Conservation (phyloP, 2,329 filamentous ascomycete species). For the Ophiosphaerella narmari region DNA sequence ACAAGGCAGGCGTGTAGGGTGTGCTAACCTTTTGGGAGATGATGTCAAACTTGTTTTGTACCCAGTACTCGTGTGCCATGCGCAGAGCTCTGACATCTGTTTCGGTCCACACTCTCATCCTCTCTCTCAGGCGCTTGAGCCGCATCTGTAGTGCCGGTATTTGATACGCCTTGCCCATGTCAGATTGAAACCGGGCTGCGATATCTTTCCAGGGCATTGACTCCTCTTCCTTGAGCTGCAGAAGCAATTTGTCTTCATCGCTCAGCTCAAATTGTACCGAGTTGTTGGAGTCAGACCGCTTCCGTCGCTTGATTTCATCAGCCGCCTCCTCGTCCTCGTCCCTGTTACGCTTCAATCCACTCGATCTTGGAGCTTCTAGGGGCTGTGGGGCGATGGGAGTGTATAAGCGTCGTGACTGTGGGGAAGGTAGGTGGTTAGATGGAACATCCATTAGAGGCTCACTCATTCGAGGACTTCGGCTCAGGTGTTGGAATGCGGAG, state of each 20-base stretch:
- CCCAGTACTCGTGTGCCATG: constrained; percentile 58
- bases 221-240: constrained; percentile 58
- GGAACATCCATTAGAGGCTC: constrained; percentile 35
- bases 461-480: constrained; percentile 40
- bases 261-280: constrained; percentile 49
- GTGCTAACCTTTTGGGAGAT: constrained; percentile 54
- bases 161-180: constrained; percentile 55
- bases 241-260: constrained; percentile 57
- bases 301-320: constrained; percentile 47
- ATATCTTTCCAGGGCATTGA: constrained; percentile 61
- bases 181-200: constrained; percentile 54
- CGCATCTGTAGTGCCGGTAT: constrained; percentile 61
- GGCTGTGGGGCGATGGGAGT: constrained; percentile 53
- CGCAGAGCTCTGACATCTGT: constrained; percentile 55
- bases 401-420: constrained; percentile 50
- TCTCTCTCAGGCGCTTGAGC: constrained; percentile 56
- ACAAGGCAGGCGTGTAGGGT: too few relatives aligned
- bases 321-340: constrained; percentile 43
- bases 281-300: constrained; percentile 45
- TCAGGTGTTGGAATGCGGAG: constrained; percentile 24
- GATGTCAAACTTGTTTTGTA: constrained; percentile 59
- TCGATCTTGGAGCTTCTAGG: constrained; percentile 33
- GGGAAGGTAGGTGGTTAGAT: constrained; percentile 33
- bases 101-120: constrained; percentile 58
- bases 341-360: constrained; percentile 42